These are phyloP conservation scores for Artemisia tridentata DNA, from an alignment of 129 eudicot genomes.

Conservation along the genomic window DNA sequence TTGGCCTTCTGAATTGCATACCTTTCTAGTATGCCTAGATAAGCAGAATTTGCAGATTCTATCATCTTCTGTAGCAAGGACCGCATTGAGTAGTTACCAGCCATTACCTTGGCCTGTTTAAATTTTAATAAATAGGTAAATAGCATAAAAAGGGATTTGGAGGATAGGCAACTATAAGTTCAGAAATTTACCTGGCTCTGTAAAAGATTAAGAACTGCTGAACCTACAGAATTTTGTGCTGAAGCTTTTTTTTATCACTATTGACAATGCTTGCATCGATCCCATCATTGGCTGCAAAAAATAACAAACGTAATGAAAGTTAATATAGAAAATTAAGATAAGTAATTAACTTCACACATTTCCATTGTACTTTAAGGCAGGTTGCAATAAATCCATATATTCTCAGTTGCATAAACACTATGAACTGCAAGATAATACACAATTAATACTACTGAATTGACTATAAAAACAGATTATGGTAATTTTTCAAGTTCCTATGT, in stretches of 20 bases:
- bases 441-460: conserved; percentile 2
- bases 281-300: conserved; percentile 88
- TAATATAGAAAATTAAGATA: conserved; percentile 3
- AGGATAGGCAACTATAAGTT: conserved; percentile 1
- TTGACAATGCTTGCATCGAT: conserved; percentile 75
- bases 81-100: conserved; percentile 91
- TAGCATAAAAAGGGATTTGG: not conserved
- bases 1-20: conserved; percentile 20
- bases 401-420: conserved; percentile 13
- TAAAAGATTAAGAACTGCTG: conserved; percentile 88
- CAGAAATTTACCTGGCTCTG: conserved; percentile 72
- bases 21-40: conserved; percentile 97
- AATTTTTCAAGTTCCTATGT: not conserved
- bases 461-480: not conserved
- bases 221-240: conserved; percentile 59
- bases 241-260: conserved; percentile 77
- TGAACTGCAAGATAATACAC: not conserved
- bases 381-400: conserved; percentile 5
- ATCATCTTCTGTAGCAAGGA: conserved; percentile 93
- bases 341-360: conserved; percentile 11
- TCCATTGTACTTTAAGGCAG: not conserved
- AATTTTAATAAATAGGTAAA: not conserved
- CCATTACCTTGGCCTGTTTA: conserved; percentile 87
- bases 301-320: conserved; percentile 6
- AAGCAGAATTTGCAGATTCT: conserved; percentile 89